These are phyloP conservation scores for Diplodia mutila DNA, from an alignment of 2,329 filamentous ascomycete species.

Conservation along the genomic window DNA sequence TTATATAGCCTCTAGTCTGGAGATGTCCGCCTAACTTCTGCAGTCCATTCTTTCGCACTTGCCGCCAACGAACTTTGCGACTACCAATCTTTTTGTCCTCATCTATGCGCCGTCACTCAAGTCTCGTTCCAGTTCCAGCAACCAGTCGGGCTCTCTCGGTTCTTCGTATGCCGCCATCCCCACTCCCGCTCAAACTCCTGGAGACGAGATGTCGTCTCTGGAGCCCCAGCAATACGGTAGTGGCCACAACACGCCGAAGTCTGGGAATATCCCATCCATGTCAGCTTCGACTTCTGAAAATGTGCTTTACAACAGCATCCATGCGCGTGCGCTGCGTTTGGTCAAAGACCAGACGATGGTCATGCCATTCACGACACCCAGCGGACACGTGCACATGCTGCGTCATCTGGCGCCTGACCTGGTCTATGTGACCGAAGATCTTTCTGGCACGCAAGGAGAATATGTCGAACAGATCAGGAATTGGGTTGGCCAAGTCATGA, in stretches of 20 bases:
- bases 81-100: constrained; percentile 79
- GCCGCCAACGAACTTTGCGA: constrained; percentile 73
- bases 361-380: constrained; percentile 82
- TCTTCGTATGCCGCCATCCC: constrained; percentile 90
- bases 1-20: background rate
- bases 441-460: constrained; percentile 75
- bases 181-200: constrained; percentile 66
- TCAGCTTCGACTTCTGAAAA: constrained; percentile 37
- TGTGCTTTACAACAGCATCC: constrained; percentile 75
- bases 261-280: constrained; percentile 29
- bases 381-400: constrained; percentile 83
- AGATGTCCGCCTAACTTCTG: constrained; percentile 31
- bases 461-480: constrained; percentile 66
- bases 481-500: constrained; percentile 65
- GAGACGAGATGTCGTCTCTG: constrained; percentile 57
- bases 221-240: constrained; percentile 51
- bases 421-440: constrained; percentile 84
- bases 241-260: constrained; percentile 41
- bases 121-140: constrained; percentile 51
- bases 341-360: constrained; percentile 87
- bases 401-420: constrained; percentile 83
- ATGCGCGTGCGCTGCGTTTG: constrained; percentile 75
- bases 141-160: constrained; percentile 64
- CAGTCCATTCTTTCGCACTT: constrained; percentile 81
- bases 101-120: constrained; percentile 80